A percentile compares a stretch with the other conserved stretches of the same genome.
Evolutionary conservation across 2,329 filamentous ascomycete genomes (phyloP).

Genomic region (Xylaria arbuscula): DNA sequence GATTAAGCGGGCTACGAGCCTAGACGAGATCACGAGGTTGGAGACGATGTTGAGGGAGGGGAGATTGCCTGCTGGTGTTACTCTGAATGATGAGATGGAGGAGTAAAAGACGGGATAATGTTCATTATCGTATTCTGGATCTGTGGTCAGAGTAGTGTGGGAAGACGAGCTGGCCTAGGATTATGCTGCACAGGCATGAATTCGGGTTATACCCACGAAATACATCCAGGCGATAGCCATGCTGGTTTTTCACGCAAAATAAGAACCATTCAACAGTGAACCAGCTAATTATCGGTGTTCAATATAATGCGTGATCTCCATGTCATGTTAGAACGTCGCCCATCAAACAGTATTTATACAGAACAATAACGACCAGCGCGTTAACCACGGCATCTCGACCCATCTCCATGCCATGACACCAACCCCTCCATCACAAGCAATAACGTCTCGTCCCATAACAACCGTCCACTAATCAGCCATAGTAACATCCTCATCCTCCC

Average conservation of each 20-base stretch:
- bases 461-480: slow-evolving; percentile 65
- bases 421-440: background rate
- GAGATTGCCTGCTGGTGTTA: slow-evolving; percentile 77
- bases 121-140: background rate
- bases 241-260: slow-evolving; percentile 7
- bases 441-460: background rate
- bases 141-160: background rate
- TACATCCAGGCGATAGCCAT: slow-evolving; percentile 40
- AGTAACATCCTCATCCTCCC: slow-evolving; percentile 61
- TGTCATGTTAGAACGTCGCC: background rate
- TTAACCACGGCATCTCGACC: background rate
- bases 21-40: slow-evolving; percentile 88
- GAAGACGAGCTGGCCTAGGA: background rate
- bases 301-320: background rate
- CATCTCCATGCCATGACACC: background rate
- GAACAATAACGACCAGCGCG: background rate
- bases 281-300: background rate
- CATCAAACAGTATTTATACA: slow-evolving; percentile 11
- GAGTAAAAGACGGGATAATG: slow-evolving; percentile 56
- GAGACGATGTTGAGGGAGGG: slow-evolving; percentile 95
- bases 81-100: slow-evolving; percentile 69
- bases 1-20: slow-evolving; percentile 87
- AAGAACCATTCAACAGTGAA: background rate
- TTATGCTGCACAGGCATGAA: slow-evolving; percentile 32
- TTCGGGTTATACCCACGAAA: slow-evolving; percentile 46